These are phyloP conservation scores for Tricholoma saponaceum DNA, from an alignment of 768 basidiomycete genomes.

Conservation along the genomic window DNA sequence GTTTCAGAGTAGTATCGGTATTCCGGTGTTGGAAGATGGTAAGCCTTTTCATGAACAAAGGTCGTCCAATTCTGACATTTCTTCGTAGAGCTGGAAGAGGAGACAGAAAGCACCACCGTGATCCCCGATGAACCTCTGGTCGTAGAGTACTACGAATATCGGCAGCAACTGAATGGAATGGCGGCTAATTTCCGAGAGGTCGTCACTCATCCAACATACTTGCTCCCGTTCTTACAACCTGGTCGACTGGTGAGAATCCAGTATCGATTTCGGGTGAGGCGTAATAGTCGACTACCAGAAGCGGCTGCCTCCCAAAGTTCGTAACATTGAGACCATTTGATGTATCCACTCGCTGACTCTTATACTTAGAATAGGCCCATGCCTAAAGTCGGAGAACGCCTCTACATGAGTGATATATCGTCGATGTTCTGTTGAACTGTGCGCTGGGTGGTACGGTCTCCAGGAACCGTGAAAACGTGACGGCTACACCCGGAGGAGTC, in stretches of 20 bases:
- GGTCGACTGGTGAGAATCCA: constrained; percentile 90
- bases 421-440: constrained; percentile 88
- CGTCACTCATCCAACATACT: constrained; percentile 92
- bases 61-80: constrained; percentile 4
- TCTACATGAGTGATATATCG: constrained; percentile 86
- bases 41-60: constrained; percentile 22
- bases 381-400: constrained; percentile 65
- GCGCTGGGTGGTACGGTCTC: constrained; percentile 55
- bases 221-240: constrained; percentile 86
- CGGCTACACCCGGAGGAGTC: constrained; percentile 64
- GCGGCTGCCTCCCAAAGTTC: constrained; percentile 75
- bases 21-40: constrained; percentile 85
- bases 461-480: constrained; percentile 52
- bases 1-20: constrained; percentile 92
- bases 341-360: too few species aligned
- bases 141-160: constrained; percentile 86
- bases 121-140: constrained; percentile 84
- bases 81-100: constrained; percentile 77
- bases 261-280: constrained; percentile 97
- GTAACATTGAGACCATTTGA: too few species aligned
- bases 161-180: constrained; percentile 92
- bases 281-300: constrained; percentile 91
- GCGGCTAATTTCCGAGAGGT: constrained; percentile 85
- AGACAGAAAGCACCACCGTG: constrained; percentile 52
- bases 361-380: constrained; percentile 65